Base-by-base conservation (phyloP, 2,329 filamentous ascomycete genomes). In the Talaromyces sp. region DNA sequence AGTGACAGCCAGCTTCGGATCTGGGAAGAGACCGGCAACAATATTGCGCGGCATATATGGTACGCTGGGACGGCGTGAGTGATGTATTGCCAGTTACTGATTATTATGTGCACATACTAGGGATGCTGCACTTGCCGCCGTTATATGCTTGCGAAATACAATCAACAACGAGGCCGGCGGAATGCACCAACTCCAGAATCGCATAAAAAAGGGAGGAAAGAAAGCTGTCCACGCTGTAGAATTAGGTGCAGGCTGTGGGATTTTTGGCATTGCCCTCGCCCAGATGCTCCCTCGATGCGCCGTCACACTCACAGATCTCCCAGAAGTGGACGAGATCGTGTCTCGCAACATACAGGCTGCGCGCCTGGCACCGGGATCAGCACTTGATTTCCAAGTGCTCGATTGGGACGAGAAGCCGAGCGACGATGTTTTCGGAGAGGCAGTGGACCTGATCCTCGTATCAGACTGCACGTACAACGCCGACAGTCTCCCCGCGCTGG, bases 391-490 rank as follows among this genome's bases (percentile, higher is more conserved):
- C 66, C 72, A 78, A 57, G 76, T 83, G 2, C 79, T 91, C 4
- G 85, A 90, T 70, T 91, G 89, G 88, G 81, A 85, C n/a, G 71
- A 79, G 14, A 71, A 79, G 3, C 72, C 87, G 6, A 79, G 83
- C 31, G 68, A 72, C 4, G 70, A 77, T 42, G 72, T 80, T 10
- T 68, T 67, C 27, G 65, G 68, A 28, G 68, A 68, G 42, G 68
- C 68, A 10, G 80, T 85, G 67, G 84, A 89, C 70, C 68, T 91
- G 36, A 79, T 90, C 27, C 70, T 90, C 4, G 83, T 89, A 1
- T 86, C 87, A 1, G 89, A 91, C 71, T 91, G 89, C 73, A 91
- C 88, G 1, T 91, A 91, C 75, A 91, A 91, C 70, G 78, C 83
- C 16, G 87, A 89, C 67, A 88, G 85, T 63, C 82, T 88, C 57